These are phyloP conservation scores for Botrytis squamosa DNA, from an alignment of 2,329 filamentous ascomycete genomes.

Conservation along the genomic window DNA sequence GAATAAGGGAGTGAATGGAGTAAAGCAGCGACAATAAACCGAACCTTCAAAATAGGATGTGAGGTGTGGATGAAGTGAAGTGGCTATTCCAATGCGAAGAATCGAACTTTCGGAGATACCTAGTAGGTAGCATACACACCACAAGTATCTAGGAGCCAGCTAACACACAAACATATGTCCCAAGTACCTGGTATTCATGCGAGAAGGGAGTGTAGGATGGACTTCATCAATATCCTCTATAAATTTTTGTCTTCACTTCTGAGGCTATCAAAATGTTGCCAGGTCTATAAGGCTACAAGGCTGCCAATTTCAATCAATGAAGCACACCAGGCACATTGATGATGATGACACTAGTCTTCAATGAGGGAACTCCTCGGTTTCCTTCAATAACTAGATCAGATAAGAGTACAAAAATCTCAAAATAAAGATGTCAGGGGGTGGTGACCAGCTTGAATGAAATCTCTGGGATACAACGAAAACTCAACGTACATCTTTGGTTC, in stretches of 20 bases:
- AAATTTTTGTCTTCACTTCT: conserved; percentile 1
- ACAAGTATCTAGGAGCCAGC: background rate
- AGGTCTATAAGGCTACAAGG: conserved; percentile 15
- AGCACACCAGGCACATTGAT: background rate
- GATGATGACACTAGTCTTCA: conserved; percentile 17
- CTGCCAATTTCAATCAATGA: conserved; percentile 3
- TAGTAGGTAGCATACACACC: background rate
- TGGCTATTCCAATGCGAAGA: no score
- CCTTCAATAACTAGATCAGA: conserved; percentile 10
- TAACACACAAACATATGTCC: background rate
- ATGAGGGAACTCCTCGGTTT: conserved; percentile 9
- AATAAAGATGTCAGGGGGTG: background rate
- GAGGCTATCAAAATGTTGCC: conserved; percentile 7
- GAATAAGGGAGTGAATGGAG: background rate
- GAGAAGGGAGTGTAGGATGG: background rate
- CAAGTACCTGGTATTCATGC: background rate
- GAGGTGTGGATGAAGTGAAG: conserved; percentile 2
- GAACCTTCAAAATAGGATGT: background rate
- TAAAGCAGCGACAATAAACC: background rate
- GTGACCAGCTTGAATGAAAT: background rate
- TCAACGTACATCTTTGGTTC: conserved; percentile 15
- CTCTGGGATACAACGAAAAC: background rate
- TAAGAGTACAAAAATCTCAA: background rate
- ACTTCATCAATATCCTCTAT: background rate
- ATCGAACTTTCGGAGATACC: background rate